phyloP scores from a whole-genome alignment of 139 green algal species.

The Volvox reticuliferus region DNA sequence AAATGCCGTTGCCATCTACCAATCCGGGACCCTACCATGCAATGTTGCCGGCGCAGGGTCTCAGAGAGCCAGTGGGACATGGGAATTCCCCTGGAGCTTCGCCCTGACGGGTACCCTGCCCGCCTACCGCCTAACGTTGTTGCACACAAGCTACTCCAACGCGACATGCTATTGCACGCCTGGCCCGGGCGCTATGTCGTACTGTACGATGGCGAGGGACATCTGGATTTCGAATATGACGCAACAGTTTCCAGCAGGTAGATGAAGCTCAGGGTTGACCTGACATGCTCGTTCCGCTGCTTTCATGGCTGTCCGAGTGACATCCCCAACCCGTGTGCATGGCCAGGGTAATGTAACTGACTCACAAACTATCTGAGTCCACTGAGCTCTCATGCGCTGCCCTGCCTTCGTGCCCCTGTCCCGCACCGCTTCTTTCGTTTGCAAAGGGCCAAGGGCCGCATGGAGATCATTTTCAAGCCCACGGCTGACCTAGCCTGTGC shows the following conservation, averaged over 20 bases:
- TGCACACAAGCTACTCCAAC: conserved; percentile 55
- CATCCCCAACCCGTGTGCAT: too few relatives aligned
- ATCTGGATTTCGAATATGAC: conserved; percentile 52
- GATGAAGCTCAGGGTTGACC: too few relatives aligned
- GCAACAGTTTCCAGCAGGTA: conserved; percentile 40
- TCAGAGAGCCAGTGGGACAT: conserved; percentile 42
- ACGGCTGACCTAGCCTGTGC: conserved; percentile 51
- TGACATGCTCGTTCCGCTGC: too few relatives aligned
- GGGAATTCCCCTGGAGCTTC: conserved; percentile 16
- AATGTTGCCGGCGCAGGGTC: background rate
- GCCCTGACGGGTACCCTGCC: conserved; percentile 51
- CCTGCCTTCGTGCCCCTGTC: too few relatives aligned
- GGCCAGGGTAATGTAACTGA: too few relatives aligned
- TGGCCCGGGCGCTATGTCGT: conserved; percentile 52
- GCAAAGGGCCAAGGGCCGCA: conserved; percentile 19
- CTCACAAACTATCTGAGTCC: too few relatives aligned
- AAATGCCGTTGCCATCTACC: too few relatives aligned
- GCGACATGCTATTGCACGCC: conserved; percentile 50
- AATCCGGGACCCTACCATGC: too few relatives aligned
- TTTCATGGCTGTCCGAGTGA: too few relatives aligned
- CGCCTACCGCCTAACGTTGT: conserved; percentile 42
- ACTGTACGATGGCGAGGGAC: conserved; percentile 51
- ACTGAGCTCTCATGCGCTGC: too few relatives aligned
- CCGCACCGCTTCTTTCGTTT: background rate
- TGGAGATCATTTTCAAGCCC: conserved; percentile 43